Conservation (phyloP, 2,329 filamentous ascomycete genomes). For the Colletotrichum magnum region DNA sequence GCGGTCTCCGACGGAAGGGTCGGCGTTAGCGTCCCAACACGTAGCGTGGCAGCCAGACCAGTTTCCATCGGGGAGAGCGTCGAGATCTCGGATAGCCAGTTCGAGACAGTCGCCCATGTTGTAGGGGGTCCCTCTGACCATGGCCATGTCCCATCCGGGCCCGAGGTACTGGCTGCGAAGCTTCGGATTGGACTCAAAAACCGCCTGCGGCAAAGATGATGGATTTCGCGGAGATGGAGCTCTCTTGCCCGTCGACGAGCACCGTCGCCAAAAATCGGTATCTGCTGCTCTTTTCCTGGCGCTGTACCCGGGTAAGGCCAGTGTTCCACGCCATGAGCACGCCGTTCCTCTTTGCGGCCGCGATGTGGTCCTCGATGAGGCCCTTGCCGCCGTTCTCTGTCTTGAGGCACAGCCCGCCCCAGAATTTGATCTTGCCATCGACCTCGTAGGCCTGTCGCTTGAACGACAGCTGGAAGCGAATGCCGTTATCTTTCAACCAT, state of each 20-base stretch:
- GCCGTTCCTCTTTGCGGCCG: conserved; percentile 58
- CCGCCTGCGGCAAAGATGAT: conserved; percentile 73
- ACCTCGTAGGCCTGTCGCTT: conserved; percentile 77
- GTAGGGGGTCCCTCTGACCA: conserved; percentile 74
- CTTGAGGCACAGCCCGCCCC: conserved; percentile 75
- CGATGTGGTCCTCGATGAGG: conserved; percentile 64
- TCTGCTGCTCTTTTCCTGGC: conserved; percentile 47
- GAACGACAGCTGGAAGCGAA: conserved; percentile 73
- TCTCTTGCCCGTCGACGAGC: conserved; percentile 46
- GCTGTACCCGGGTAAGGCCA: conserved; percentile 56
- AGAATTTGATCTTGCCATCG: conserved; percentile 73
- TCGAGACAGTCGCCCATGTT: conserved; percentile 73
- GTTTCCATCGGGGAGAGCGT: conserved; percentile 68
- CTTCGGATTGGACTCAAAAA: conserved; percentile 73
- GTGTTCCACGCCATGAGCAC: conserved; percentile 63
- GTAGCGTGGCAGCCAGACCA: conserved; percentile 77
- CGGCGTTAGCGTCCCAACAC: conserved; percentile 75
- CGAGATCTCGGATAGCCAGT: conserved; percentile 64
- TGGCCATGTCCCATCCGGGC: conserved; percentile 73
- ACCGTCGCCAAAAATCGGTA: conserved; percentile 48
- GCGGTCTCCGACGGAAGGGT: conserved; percentile 67
- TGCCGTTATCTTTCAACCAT: conserved; percentile 69
- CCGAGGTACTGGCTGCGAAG: conserved; percentile 69
- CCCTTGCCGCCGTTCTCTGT: conserved; percentile 73
- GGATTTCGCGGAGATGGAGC: conserved; percentile 52